Percentiles rank a stretch among this genome's conserved stretches.
These are phyloP conservation scores for Paraleonurus japonicus DNA, from an alignment of 257 asterid genomes.

Conservation along the genomic window DNA sequence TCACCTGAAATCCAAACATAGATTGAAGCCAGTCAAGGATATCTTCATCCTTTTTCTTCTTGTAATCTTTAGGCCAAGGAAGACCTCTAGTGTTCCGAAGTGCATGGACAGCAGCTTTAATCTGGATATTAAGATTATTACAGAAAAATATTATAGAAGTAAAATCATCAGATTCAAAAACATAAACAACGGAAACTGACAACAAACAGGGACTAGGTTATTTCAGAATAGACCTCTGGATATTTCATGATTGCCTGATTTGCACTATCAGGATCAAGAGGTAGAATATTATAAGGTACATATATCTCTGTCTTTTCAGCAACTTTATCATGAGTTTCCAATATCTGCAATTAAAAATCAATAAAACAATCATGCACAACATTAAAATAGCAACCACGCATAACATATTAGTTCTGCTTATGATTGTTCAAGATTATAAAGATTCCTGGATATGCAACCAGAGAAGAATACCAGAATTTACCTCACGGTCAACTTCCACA, in stretches of 20 bases:
- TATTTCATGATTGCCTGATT: slow-evolving; percentile 91
- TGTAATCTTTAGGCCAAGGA: slow-evolving; percentile 90
- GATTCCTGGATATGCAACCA: background rate
- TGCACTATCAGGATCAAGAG: slow-evolving; percentile 94
- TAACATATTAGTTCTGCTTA: background rate
- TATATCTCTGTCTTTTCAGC: slow-evolving; percentile 88
- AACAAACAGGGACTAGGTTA: background rate
- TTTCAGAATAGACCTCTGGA: slow-evolving; percentile 65
- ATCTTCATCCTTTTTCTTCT: slow-evolving; percentile 91
- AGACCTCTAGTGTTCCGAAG: slow-evolving; percentile 85
- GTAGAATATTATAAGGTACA: slow-evolving; percentile 83
- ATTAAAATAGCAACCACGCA: background rate
- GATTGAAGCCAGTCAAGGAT: slow-evolving; percentile 95
- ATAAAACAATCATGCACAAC: slow-evolving; percentile 13
- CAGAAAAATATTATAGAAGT: background rate
- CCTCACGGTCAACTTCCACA: slow-evolving; percentile 96
- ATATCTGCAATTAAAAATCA: slow-evolving; percentile 41
- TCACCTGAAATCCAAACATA: slow-evolving; percentile 94
- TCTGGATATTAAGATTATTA: slow-evolving; percentile 40
- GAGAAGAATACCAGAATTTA: slow-evolving; percentile 20
- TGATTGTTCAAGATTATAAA: background rate
- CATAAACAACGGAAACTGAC: slow-evolving; percentile 10
- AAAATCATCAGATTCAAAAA: slow-evolving; percentile 9
- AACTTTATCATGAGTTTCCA: slow-evolving; percentile 89
- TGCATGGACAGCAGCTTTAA: slow-evolving; percentile 86